Conservation (phyloP, 2,329 filamentous ascomycete genomes). For the Fusarium buharicum region DNA sequence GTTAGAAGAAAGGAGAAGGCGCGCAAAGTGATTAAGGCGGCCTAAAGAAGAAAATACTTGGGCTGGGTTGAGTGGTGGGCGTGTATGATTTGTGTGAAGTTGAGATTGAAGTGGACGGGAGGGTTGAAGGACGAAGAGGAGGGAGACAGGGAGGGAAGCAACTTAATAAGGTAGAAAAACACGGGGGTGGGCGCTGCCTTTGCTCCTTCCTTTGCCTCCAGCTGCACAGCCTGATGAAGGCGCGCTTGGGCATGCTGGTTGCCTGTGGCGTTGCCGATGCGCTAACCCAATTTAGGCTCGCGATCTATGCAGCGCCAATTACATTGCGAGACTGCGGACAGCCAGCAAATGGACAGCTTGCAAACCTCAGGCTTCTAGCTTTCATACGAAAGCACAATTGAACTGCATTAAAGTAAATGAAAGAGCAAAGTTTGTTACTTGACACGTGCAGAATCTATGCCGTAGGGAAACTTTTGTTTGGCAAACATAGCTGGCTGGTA, state of each 20-base stretch:
- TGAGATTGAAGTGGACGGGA: no score
- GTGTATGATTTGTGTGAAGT: constrained; percentile 26
- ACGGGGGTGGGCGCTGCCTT: constrained; percentile 43
- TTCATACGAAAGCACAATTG: constrained; percentile 1
- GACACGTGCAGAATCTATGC: background rate
- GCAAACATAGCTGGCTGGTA: background rate
- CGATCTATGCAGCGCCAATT: constrained; percentile 30
- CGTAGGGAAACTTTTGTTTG: no score
- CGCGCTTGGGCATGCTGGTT: constrained; percentile 22
- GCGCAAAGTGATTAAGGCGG: constrained; percentile 31
- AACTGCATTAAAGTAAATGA: background rate
- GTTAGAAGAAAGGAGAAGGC: constrained; percentile 29
- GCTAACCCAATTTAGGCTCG: constrained; percentile 32
- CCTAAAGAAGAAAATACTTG: constrained; percentile 25
- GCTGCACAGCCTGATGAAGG: constrained; percentile 26
- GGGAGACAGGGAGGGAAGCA: constrained; percentile 12
- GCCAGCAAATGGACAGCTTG: constrained; percentile 25
- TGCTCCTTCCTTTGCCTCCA: constrained; percentile 32
- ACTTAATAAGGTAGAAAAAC: constrained; percentile 41
- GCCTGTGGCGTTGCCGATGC: constrained; percentile 15
- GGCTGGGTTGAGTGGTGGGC: constrained; percentile 37
- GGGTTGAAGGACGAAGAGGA: constrained; percentile 33
- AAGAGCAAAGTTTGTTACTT: background rate
- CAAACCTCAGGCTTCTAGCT: background rate
- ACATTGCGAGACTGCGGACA: constrained; percentile 13